Conservation (phyloP, 116 monocot genomes). For the Iris pallida region DNA sequence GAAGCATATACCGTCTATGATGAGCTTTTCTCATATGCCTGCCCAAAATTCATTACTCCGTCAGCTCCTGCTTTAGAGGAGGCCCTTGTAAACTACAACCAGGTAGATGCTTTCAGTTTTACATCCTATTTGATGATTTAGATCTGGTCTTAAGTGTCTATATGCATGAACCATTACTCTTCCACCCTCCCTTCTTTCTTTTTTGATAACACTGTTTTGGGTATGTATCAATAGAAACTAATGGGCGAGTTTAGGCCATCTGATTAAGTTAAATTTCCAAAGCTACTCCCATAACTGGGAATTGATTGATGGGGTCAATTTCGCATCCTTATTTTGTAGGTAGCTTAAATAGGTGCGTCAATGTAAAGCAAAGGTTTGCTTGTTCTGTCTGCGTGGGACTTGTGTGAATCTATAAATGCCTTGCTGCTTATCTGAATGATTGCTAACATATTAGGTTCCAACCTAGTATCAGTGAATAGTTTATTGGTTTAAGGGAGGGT, state of each 20-base stretch:
- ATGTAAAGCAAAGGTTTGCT: too few relatives aligned
- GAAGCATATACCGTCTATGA: slow-evolving; percentile 84
- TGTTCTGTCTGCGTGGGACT: too few relatives aligned
- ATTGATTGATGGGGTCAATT: too few relatives aligned
- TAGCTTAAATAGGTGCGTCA: too few relatives aligned
- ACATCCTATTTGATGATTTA: not conserved
- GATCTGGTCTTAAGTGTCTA: not conserved
- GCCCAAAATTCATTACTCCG: slow-evolving; percentile 94
- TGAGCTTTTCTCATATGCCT: slow-evolving; percentile 93
- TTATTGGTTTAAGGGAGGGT: not conserved
- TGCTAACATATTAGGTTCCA: too few relatives aligned
- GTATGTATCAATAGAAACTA: not conserved
- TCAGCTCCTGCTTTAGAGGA: slow-evolving; percentile 68
- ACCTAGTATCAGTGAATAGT: too few relatives aligned
- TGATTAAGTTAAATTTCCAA: too few relatives aligned
- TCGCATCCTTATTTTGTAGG: too few relatives aligned
- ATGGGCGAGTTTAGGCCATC: too few relatives aligned
- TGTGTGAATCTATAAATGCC: too few relatives aligned
- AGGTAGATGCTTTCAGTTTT: slow-evolving; percentile 36
- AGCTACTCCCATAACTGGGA: too few relatives aligned
- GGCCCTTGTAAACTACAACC: slow-evolving; percentile 87
- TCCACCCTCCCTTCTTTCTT: not conserved
- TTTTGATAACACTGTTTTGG: not conserved
- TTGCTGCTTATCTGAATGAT: too few relatives aligned
- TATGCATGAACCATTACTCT: not conserved